Conservation (phyloP, 1,284 basidiomycete genomes). For the Rhizoctonia solani region DNA sequence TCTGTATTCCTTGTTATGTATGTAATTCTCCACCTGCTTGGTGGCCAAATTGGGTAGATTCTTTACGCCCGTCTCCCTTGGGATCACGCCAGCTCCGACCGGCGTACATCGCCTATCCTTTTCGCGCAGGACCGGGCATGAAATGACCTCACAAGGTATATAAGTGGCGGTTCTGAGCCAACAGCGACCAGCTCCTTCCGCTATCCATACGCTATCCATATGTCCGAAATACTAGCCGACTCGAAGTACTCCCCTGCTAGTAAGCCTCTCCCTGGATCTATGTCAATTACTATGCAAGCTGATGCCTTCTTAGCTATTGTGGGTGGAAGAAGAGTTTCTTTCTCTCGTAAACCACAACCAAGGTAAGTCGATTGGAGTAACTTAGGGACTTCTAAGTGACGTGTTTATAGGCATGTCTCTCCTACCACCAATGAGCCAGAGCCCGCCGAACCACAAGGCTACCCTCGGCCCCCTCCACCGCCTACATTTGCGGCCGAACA, state of each 20-base stretch:
- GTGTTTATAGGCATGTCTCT: background rate
- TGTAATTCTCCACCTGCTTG: constrained; percentile 4
- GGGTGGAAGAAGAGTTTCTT: constrained; percentile 20
- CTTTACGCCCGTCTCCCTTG: background rate
- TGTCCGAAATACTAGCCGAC: constrained; percentile 30
- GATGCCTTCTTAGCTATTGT: constrained; percentile 1
- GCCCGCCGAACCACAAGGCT: constrained; percentile 8
- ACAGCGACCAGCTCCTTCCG: background rate
- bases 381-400: background rate
- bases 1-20: background rate
- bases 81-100: constrained; percentile 13
- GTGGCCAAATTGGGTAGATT: constrained; percentile 17
- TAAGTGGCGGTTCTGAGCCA: background rate
- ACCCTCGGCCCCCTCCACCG: constrained; percentile 28
- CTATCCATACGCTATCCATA: constrained; percentile 1
- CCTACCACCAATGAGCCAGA: background rate
- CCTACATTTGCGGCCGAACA: constrained; percentile 31
- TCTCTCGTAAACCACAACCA: constrained; percentile 30
- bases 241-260: constrained; percentile 29
- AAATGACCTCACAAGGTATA: constrained; percentile 23
- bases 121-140: constrained; percentile 10
- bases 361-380: background rate
- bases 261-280: background rate
- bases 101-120: constrained; percentile 28
- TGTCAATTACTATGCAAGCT: background rate